phyloP scores from a whole-genome alignment of 306 rosid species.

The Pterocarpus santalinus region DNA sequence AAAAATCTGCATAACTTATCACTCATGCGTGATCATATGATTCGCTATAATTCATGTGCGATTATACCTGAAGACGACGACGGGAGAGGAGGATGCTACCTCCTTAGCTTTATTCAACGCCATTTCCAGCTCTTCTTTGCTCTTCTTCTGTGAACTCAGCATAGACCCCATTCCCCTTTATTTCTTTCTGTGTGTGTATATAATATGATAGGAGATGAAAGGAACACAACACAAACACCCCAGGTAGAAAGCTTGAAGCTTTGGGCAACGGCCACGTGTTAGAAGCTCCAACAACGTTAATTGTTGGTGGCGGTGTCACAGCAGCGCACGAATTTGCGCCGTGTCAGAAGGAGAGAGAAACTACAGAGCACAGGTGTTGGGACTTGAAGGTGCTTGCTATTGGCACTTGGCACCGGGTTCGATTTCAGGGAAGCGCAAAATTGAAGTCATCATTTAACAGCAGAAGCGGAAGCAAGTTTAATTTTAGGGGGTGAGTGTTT shows the following conservation, averaged over 20 bases:
- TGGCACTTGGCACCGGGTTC: not conserved
- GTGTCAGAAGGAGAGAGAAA: not conserved
- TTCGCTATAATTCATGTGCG: too few relatives aligned
- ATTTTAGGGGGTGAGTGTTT: not conserved
- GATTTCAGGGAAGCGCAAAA: not conserved
- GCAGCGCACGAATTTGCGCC: not conserved
- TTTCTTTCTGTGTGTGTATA: not conserved
- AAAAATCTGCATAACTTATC: too few relatives aligned
- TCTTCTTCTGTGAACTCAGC: conserved; percentile 25
- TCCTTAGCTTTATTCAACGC: conserved; percentile 53
- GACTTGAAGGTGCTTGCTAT: not conserved
- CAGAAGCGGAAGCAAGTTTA: not conserved
- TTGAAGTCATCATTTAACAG: not conserved
- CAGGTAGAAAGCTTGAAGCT: not conserved
- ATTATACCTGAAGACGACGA: conserved; percentile 51
- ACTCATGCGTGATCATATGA: too few relatives aligned
- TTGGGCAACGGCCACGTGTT: conserved; percentile 41
- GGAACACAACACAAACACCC: not conserved
- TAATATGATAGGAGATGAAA: not conserved
- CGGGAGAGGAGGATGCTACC: conserved; percentile 48
- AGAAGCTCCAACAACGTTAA: not conserved
- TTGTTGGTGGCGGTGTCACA: not conserved
- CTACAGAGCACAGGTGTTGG: not conserved
- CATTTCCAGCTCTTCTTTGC: conserved; percentile 49
- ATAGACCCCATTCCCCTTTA: conserved; percentile 48